A percentile compares a stretch with the other conserved stretches of the same genome.
Conservation (phyloP, 257 asterid species). For the Jacaranda copaia region DNA sequence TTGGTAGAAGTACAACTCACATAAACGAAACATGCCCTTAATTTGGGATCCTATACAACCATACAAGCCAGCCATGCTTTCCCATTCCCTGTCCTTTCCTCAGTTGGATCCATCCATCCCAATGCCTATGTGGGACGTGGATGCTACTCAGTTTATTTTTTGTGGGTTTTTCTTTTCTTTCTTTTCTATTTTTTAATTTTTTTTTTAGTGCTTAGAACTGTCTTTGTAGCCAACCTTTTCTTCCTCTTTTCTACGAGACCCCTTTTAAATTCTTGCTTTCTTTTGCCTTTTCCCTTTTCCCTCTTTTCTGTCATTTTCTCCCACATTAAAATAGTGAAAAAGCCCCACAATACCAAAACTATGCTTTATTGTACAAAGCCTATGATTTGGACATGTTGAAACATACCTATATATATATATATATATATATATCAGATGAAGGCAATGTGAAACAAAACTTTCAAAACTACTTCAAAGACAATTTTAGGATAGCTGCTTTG, state of each 20-base stretch:
- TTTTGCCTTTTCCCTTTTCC: background rate
- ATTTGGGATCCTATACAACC: background rate
- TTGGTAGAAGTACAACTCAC: too few species aligned
- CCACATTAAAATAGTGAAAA: background rate
- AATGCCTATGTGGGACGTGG: background rate
- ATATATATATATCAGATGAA: background rate
- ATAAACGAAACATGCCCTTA: too few species aligned
- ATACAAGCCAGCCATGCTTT: too few species aligned
- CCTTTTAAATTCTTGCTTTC: background rate
- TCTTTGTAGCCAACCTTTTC: background rate
- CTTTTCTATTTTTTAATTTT: background rate
- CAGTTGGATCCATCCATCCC: too few species aligned
- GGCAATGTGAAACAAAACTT: background rate
- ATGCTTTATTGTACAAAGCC: background rate
- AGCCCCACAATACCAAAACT: background rate
- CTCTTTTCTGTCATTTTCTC: background rate
- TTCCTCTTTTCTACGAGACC: too few species aligned
- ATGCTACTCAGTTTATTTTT: background rate
- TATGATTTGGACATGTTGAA: background rate
- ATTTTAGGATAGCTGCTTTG: conserved; percentile 21
- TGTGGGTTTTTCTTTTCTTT: background rate
- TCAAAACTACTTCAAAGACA: background rate
- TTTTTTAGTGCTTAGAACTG: too few species aligned
- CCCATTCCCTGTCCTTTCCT: too few species aligned
- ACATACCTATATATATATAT: background rate